Evolutionary conservation across 2,329 filamentous ascomycete genomes (phyloP), one percentile per base, ranked within the genome.

Genomic region (Hypoxylon sp.): DNA sequence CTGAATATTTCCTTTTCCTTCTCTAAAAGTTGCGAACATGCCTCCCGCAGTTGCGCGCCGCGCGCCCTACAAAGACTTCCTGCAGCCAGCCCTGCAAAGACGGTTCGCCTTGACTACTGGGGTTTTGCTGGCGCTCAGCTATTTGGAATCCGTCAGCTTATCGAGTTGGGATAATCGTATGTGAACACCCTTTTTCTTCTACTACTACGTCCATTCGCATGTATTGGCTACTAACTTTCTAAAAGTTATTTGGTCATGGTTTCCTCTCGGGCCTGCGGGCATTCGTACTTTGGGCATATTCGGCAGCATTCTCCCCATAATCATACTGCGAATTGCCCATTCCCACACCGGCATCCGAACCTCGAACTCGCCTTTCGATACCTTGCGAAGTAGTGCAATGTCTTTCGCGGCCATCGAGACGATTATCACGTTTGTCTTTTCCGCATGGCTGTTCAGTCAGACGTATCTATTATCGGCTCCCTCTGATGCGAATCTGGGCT

Each of bases 81-180:
- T 97, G 62, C 95, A 93, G 55, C 92, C 93, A 38, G 87, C 89
- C 42, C 78, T 97, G 59, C 93, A 97, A 72, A 82, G 89, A 65
- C 84, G 91, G 65, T 97, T 97, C 73, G 87, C 88, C 37, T 86
- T 86, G 57, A 91, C 90, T 8, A 88, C 88, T 36, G 79, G 82
- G 9, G 75, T 90, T 57, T 78, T 91, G 9, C 74, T 94, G 7
- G 73, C 79, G 36, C 77, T 91, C 47, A 90, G 90, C 67, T 96
- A 94, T 69, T 45, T 82, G 26, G 83, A 90, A 67, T 82, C 91
- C 37, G 73, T 94, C 43, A 70, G 85, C 47, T 79, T 96, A 59
- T 86, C 88, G 12, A 78, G 80, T 57, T 90, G 85, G 77, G 79
- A 80, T 62, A 87, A 87, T 34, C 79, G 89, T 91, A 70, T 69